These are phyloP conservation scores for Lentinula guzmanii DNA, from an alignment of 768 basidiomycete species.

Conservation along the genomic window DNA sequence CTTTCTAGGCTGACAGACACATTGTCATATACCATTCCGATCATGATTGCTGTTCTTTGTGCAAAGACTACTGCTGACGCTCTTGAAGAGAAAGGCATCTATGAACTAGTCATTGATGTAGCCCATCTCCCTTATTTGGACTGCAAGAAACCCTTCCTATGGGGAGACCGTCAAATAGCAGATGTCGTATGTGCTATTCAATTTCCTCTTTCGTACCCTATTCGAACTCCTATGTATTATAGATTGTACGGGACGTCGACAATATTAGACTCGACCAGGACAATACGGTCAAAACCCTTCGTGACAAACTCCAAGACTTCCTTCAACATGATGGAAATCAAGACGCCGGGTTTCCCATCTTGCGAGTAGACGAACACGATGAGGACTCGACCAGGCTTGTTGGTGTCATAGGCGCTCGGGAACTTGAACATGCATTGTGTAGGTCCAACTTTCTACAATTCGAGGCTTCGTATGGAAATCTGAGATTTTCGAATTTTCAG, in stretches of 20 bases:
- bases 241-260: conserved; percentile 67
- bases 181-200: conserved; percentile 59
- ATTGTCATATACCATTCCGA: conserved; percentile 84
- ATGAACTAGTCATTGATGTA: conserved; percentile 93
- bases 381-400: conserved; percentile 59
- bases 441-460: conserved; percentile 20
- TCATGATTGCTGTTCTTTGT: conserved; percentile 84
- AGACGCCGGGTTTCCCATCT: conserved; percentile 84
- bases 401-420: conserved; percentile 88
- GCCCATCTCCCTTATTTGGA: conserved; percentile 91
- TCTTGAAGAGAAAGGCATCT: conserved; percentile 90
- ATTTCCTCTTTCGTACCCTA: neutral
- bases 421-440: conserved; percentile 92
- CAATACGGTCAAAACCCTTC: conserved; percentile 76
- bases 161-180: conserved; percentile 68
- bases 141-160: conserved; percentile 82
- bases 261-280: conserved; percentile 63
- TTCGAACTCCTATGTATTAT: conserved; percentile 7
- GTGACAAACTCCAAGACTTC: conserved; percentile 59
- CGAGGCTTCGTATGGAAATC: neutral
- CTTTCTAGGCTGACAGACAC: conserved; percentile 63
- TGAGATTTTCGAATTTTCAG: conserved; percentile 29
- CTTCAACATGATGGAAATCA: conserved; percentile 51
- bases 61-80: conserved; percentile 89
- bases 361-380: conserved; percentile 41